Base-by-base conservation (phyloP, 257 asterid genomes). In the Solanum lycopersicoides region DNA sequence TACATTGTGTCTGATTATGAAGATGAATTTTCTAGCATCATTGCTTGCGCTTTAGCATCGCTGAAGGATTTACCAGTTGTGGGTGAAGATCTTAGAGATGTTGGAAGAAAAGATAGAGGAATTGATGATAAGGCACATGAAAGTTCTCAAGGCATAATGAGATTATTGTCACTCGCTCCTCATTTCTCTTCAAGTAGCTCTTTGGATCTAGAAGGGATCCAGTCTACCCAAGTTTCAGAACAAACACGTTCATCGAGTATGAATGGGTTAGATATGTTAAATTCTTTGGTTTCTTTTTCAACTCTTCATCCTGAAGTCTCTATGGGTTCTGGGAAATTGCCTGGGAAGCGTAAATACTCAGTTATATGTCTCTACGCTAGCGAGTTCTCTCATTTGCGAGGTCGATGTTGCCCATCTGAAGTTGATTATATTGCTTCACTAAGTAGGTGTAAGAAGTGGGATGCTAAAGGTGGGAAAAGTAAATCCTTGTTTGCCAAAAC, bases 401-500 rank as follows among this genome's bases (percentile, higher is more conserved):
- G 89, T 71, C 93, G 95, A 53, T 94, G 98, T 88, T 95, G 97
- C 88, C 93, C 95, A 76, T 95, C 98, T 45, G 99, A 95, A 87
- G 91, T 89, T 39, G 94, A 90, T 82, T 97, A 91, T 90, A 94
- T 97, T 87, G 98, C 99, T 79, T 95, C 99, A 23, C 84, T 95
- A 84, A 93, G 99, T 89, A 97, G 98, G 74, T 97, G 99, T 91
- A 90, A 90, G 91, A 90, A 90, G 87, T 97, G 99, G 98, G 97
- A 94, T 86, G 98, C 98, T 18, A 93, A 97, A 91, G 99, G 99
- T 86, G 98, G 99, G 88, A 97, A 97, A 89, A 97, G 99, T 89
- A 95, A 95, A 89, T 95, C 99, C 53, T 90, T 95, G 90, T 94
- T 97, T 90, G 97, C 98, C 3, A 97, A 97, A 90, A 95, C 99